Base-by-base conservation (phyloP, 352 stramenopile species). In the Globisporangium acanthophoron region DNA sequence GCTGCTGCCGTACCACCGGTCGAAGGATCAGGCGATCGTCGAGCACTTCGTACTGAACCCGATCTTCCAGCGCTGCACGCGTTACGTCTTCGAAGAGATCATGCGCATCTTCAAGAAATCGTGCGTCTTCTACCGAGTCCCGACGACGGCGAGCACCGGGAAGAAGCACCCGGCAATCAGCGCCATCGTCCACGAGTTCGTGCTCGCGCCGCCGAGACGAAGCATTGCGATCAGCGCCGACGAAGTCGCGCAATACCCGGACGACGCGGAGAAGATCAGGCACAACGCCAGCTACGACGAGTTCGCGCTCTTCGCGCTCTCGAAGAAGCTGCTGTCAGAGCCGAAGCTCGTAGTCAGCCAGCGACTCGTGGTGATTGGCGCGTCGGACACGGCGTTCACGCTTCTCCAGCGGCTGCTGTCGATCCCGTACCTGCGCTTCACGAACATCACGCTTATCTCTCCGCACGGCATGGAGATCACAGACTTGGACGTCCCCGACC, bases 341-440 rank as follows among this genome's bases (percentile, higher is more conserved):
- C 84, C 84, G 0, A 96, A 96, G 49, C n/a, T 91, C 39, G 70
- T 75, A 5, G 61, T 92, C 15, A 94, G 93, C 63, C 74, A 91
- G 46, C 83, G 90, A 13, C 62, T 97, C 11, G 90, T 97, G 11
- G 56, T 97, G 16, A 78, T 97, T 0, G 92, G 90, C 1, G 85
- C 79, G 0, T 94, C 83, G 0, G 82, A 94, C 39, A 80, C 85
- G 37, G 88, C 79, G 12, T 59, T 97, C 13, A 77, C 85, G n/a
- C 75, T 85, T 20, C 70, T 97, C 24, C 69, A 92, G 69, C 71
- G 73, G 1, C 71, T 97, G 24, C 57, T 96, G 3, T 62, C 70
- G 6, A 76, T 90, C 15, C 85, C 85, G n/a, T 94, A 97, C 69
- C 46, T 94, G 58, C 73, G 88, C 9, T 93, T 97, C 57, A 78